Percentiles rank a stretch among this genome's conserved stretches.
These are phyloP conservation scores for Tricholoma saponaceum DNA, from an alignment of 768 basidiomycete genomes.

Conservation along the genomic window DNA sequence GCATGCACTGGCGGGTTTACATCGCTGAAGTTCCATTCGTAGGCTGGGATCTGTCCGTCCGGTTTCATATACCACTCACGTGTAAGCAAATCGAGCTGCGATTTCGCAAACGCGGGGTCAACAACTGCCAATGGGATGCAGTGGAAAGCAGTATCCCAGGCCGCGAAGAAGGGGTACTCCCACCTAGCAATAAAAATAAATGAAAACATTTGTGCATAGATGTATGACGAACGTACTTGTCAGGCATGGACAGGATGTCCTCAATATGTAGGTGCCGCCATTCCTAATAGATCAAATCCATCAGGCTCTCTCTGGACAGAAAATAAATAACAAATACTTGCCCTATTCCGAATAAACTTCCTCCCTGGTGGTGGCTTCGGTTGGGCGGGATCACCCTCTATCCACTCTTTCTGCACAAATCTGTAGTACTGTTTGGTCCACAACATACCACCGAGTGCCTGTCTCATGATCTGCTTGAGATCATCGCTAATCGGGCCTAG, in stretches of 20 bases:
- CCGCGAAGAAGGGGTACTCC: conserved; percentile 99
- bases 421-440: conserved; percentile 99
- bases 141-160: conserved; percentile 99
- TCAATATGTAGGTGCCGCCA: conserved; percentile 96
- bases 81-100: conserved; percentile 93
- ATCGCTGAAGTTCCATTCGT: conserved; percentile 99
- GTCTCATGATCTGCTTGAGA: conserved; percentile 92
- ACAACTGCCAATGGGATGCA: conserved; percentile 97
- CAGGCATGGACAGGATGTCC: conserved; percentile 98
- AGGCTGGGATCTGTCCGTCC: conserved; percentile 97
- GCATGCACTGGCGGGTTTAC: conserved; percentile 99
- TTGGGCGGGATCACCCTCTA: conserved; percentile 92
- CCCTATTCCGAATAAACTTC: conserved; percentile 80
- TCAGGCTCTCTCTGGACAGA: not conserved
- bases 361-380: conserved; percentile 90
- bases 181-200: conserved; percentile 44
- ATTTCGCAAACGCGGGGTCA: conserved; percentile 94
- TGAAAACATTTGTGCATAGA: conserved; percentile 3
- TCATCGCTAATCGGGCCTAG: conserved; percentile 88
- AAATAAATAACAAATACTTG: conserved; percentile 26
- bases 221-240: conserved; percentile 64
- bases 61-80: conserved; percentile 99
- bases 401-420: conserved; percentile 96
- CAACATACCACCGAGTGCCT: conserved; percentile 94
- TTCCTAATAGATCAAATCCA: conserved; percentile 43